Conservation (phyloP, 2,329 filamentous ascomycete species). For the Fusarium paranaense region DNA sequence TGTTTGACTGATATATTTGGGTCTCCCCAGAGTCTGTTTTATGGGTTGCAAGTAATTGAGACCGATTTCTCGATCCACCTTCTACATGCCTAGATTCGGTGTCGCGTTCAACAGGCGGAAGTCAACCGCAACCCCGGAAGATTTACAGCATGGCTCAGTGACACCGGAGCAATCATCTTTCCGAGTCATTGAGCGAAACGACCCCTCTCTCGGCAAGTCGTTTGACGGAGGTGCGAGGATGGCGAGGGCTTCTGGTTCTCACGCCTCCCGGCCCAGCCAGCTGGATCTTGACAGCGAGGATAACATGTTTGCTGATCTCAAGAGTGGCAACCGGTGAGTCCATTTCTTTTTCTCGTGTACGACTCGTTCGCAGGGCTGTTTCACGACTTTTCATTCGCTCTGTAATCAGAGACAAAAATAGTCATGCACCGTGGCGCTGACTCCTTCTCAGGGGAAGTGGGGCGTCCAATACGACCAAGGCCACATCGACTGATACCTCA, state of each 20-base stretch:
- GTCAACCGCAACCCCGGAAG: conserved; percentile 67
- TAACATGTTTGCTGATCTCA: conserved; percentile 69
- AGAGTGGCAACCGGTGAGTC: conserved; percentile 66
- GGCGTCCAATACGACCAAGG: conserved; percentile 71
- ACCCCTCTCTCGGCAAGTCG: conserved; percentile 57
- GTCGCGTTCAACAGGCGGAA: conserved; percentile 70
- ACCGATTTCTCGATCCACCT: conserved; percentile 31
- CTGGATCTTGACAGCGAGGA: conserved; percentile 61
- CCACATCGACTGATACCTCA: conserved; percentile 69
- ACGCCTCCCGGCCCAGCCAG: conserved; percentile 53
- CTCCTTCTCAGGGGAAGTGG: conserved; percentile 65
- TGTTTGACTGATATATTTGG: conserved; percentile 6
- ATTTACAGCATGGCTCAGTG: conserved; percentile 63
- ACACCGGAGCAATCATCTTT: conserved; percentile 64
- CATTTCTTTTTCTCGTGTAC: conserved; percentile 25
- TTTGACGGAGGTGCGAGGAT: conserved; percentile 63
- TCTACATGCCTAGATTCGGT: conserved; percentile 72
- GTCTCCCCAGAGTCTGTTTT: conserved; percentile 29
- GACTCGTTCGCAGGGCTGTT: conserved; percentile 36
- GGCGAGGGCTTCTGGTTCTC: conserved; percentile 51
- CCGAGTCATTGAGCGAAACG: conserved; percentile 67
- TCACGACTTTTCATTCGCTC: conserved; percentile 30
- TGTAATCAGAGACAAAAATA: conserved; percentile 37
- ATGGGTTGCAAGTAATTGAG: conserved; percentile 44
- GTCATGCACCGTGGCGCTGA: conserved; percentile 50